phyloP scores from a whole-genome alignment of 2,329 filamentous ascomycete genomes.

The Calonectria fujianensis region DNA sequence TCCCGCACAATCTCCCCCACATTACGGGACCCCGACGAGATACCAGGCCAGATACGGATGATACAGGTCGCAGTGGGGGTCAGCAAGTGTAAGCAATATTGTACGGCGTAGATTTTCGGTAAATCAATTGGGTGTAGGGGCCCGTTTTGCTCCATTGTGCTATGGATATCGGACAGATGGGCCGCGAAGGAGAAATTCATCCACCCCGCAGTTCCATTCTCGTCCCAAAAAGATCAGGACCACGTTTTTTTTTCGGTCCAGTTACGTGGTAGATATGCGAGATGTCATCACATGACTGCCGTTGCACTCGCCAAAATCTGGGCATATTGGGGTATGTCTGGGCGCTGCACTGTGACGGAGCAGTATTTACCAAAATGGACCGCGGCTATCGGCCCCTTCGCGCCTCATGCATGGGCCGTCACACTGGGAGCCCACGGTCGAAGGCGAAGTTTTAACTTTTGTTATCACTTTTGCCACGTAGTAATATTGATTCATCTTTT shows the following conservation, averaged over 20 bases:
- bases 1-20: background rate
- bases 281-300: constrained; percentile 9
- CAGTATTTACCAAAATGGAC: constrained; percentile 1
- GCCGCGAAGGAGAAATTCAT: background rate
- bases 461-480: background rate
- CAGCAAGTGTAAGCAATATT: constrained; percentile 2
- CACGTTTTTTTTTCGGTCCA: constrained; percentile 1
- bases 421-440: background rate
- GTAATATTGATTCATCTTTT: background rate
- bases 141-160: background rate
- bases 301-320: constrained; percentile 2
- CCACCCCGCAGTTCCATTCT: background rate
- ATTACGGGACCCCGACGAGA: background rate
- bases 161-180: background rate
- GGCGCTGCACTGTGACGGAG: constrained; percentile 1
- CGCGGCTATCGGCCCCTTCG: constrained; percentile 12
- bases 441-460: constrained; percentile 1
- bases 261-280: background rate
- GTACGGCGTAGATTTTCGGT: constrained; percentile 7
- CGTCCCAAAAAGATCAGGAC: background rate
- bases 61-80: background rate
- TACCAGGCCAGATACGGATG: background rate
- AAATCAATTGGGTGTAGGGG: background rate
- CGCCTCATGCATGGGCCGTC: constrained; percentile 17
- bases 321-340: background rate